Evolutionary conservation across 192 early-diverging fungal species (phyloP), one percentile per base, ranked within the genome.

Genomic region (Mortierella alpina): DNA sequence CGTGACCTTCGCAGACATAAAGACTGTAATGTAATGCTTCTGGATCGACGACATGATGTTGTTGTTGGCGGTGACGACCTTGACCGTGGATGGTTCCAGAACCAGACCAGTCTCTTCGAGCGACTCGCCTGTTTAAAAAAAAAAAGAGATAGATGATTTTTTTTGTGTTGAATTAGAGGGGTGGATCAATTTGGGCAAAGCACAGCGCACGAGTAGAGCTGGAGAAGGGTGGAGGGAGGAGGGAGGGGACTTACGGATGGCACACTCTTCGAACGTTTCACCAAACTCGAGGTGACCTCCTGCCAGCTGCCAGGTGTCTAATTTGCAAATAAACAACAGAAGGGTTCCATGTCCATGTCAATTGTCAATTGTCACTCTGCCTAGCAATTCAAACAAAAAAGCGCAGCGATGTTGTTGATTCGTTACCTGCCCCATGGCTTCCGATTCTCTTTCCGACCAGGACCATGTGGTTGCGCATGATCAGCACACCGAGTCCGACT

Each of bases 11-110:
- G 66, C 83, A 15, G 74, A 42, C 68, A 91, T 68, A 67, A 91
- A 91, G 42, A 90, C 73, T 4, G 88, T 88, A 18, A 90, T 84
- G 64, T 91, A 91, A 75, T 91, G 89, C 46, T 81, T 83, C 20
- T 75, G 64, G 40, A 88, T 84, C 4, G 54, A 48, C 41, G 74
- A 45, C 86, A 90, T 87, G 39, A 83, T 68, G 59, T 87, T 83
- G 68, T 91, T 91, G 45, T 83, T 85, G 56, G 87, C 85, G 4
- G 88, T 81, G 64, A 83, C 58, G 59, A 87, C 86, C 42, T 79
- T 75, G 6, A 63, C 60, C 0, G 66, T 66, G 0, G 63, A 31
- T 10, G 89, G 56, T 8, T 63, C 79, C 13, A 91, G 52, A 12
- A 71, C 78, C 48, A 80, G 55, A 13, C 66, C 77, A 6, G 89